Evolutionary conservation across 2,329 filamentous ascomycete genomes (phyloP), one percentile per base, ranked within the genome.

Genomic region (Aureobasidium uvarum): DNA sequence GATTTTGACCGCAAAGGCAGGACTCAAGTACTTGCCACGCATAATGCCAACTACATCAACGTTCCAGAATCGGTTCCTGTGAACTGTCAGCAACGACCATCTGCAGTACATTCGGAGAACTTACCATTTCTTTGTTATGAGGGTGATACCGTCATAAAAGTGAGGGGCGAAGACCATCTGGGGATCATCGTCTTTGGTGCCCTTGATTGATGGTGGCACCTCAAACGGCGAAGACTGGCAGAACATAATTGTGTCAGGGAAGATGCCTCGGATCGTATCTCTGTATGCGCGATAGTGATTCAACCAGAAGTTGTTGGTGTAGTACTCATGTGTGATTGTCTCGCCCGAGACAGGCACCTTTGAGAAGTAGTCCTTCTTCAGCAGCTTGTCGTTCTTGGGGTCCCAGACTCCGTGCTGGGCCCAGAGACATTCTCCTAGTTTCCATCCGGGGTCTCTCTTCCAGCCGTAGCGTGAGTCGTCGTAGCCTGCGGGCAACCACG

Each of bases 341-440:
- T 90, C 85, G 2, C 90, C 91, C 1, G 88, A 92, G 18, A 80
- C 81, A 0, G 93, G 93, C 68, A 90, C 86, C 71, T 88, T 90
- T 10, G 86, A 83, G 73, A 99, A 99, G 76, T 98, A 97, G 74
- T 96, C 87, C 71, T 93, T 96, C 70, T 85, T 86, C 66, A 96
- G 77, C 5, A 99, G 79, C 0, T 84, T 86, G 74, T 97, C 92
- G 2, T 85, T 89, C 4, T 81, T 79, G 6, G 90, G 88, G 73
- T 99, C 92, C 95, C 95, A 99, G 6, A 99, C 86, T 1, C 93
- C 94, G 75, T 99, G 93, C 73, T 97, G 94, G 3, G 95, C 94
- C 95, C 95, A 99, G 46, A 99, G 76, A 73, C 95, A 98, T 76
- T 96, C 87, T n/a, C 95, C 95, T 20, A 99, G 80, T 75, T 89